Percentiles rank a stretch among this genome's conserved stretches.
Evolutionary conservation across 2,329 filamentous ascomycete genomes (phyloP).

Genomic region (Scedosporium apiospermum): DNA sequence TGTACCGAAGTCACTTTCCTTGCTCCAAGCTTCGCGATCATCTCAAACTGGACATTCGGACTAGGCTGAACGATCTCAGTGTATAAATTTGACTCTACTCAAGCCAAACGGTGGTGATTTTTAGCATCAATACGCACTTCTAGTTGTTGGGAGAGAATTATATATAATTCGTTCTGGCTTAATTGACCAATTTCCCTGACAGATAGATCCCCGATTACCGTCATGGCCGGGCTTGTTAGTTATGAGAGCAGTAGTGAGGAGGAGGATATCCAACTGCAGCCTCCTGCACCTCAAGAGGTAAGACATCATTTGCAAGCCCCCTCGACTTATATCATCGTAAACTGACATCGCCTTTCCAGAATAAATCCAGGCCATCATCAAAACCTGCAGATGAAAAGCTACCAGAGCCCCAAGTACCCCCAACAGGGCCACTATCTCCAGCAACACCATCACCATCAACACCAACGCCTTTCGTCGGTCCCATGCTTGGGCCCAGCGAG

Average conservation of each 20-base stretch:
- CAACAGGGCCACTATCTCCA: background rate
- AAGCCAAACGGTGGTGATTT: too few relatives aligned
- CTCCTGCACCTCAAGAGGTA: background rate
- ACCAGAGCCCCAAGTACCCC: background rate
- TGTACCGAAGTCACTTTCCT: too few relatives aligned
- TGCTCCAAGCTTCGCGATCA: too few relatives aligned
- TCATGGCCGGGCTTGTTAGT: constrained; percentile 35
- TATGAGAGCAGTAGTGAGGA: constrained; percentile 46
- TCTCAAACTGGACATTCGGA: too few relatives aligned
- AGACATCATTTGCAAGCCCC: background rate
- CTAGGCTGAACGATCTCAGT: too few relatives aligned
- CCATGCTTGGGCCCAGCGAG: constrained; percentile 7
- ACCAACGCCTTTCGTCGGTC: constrained; percentile 8
- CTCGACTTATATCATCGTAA: background rate
- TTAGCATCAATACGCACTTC: too few relatives aligned
- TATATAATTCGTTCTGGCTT: too few relatives aligned
- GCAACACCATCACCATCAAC: background rate
- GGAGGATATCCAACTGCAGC: constrained; percentile 16
- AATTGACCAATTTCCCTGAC: too few relatives aligned
- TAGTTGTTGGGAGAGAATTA: too few relatives aligned
- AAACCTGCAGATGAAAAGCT: background rate
- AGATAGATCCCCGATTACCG: background rate
- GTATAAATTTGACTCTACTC: too few relatives aligned
- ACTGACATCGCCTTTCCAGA: background rate
- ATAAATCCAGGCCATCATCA: background rate